phyloP scores from a whole-genome alignment of 1,284 basidiomycete genomes.

The Ustilago sp. region DNA sequence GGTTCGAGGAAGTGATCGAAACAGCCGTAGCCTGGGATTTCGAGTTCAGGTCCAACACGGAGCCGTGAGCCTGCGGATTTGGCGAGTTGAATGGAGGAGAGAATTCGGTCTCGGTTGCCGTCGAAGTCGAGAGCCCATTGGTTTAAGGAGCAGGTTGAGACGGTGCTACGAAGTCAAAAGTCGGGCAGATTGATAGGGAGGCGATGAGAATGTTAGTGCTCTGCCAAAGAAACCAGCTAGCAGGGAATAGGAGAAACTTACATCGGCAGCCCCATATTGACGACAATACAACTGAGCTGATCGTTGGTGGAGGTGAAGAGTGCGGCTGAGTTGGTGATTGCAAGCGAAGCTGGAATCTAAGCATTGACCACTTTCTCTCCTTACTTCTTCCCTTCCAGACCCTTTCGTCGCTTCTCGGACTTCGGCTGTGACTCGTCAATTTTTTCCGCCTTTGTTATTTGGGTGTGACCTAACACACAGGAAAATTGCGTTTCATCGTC shows the following conservation, averaged over 20 bases:
- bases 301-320: constrained; percentile 4
- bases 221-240: not conserved
- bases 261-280: constrained; percentile 48
- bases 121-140: constrained; percentile 97
- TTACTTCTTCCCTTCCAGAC: not conserved
- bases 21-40: constrained; percentile 79
- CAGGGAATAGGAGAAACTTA: constrained; percentile 9
- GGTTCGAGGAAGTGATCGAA: constrained; percentile 66
- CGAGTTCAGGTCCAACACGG: constrained; percentile 97
- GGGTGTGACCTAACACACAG: not conserved
- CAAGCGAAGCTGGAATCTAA: not conserved
- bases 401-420: constrained; percentile 4
- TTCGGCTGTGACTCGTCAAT: constrained; percentile 1
- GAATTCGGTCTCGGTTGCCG: constrained; percentile 83
- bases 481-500: not conserved
- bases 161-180: constrained; percentile 37
- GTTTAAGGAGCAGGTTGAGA: constrained; percentile 81
- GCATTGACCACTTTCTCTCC: constrained; percentile 12
- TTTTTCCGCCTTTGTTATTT: not conserved
- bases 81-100: constrained; percentile 87
- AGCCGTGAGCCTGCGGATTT: constrained; percentile 89
- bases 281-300: not conserved
- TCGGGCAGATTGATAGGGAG: not conserved
- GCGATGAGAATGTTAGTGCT: not conserved
- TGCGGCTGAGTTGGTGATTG: not conserved